These are phyloP conservation scores for Mycena epipterygia DNA, from an alignment of 768 basidiomycete species.

Conservation along the genomic window DNA sequence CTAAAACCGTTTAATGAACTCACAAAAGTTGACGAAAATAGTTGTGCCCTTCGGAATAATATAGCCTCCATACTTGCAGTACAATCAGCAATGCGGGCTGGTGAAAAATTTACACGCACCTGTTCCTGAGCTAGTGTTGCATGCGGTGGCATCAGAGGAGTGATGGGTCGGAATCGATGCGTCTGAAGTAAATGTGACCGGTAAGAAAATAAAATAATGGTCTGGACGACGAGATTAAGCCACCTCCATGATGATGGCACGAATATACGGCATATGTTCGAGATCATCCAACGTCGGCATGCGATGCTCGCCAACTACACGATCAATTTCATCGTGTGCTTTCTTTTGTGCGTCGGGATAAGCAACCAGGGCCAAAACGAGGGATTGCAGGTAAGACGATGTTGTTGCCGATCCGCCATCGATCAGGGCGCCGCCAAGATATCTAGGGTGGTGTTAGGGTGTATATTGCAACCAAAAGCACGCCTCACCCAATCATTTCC, in stretches of 20 bases:
- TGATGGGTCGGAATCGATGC: constrained; percentile 24
- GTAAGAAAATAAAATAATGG: not conserved
- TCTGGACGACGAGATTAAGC: not conserved
- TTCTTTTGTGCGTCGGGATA: constrained; percentile 45
- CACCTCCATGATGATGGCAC: constrained; percentile 41
- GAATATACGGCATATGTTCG: constrained; percentile 41
- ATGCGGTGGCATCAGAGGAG: constrained; percentile 12
- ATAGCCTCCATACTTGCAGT: constrained; percentile 18
- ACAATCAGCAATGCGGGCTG: not conserved
- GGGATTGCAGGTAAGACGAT: constrained; percentile 39
- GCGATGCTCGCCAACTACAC: constrained; percentile 41
- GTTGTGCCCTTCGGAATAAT: constrained; percentile 20
- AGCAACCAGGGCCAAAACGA: constrained; percentile 41
- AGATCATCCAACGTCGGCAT: constrained; percentile 39
- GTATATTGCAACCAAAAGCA: not conserved
- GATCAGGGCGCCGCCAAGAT: constrained; percentile 47
- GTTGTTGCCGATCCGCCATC: constrained; percentile 50
- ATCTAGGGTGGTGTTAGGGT: constrained; percentile 31
- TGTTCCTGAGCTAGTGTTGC: not conserved
- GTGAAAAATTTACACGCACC: not conserved
- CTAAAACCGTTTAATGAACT: not conserved
- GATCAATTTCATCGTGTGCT: constrained; percentile 46
- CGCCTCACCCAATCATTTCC: constrained; percentile 18
- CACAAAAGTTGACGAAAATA: constrained; percentile 27
- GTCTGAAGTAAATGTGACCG: not conserved